Percentiles rank a stretch among this genome's conserved stretches.
These are phyloP conservation scores for Aspergillus hiratsukae DNA, from an alignment of 2,329 filamentous ascomycete species.

Conservation along the genomic window DNA sequence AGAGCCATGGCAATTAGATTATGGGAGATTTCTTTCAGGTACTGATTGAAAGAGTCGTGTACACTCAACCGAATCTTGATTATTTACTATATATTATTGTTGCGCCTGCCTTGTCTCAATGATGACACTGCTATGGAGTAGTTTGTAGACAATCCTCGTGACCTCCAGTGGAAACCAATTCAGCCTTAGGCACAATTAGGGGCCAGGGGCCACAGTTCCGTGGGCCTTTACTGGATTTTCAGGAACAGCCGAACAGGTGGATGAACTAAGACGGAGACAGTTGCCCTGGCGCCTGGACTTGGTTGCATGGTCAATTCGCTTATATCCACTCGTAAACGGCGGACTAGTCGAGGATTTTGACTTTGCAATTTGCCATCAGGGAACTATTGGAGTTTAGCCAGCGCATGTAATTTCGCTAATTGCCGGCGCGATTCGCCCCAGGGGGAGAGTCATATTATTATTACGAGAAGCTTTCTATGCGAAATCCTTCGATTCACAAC, in stretches of 20 bases:
- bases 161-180: not conserved
- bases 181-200: not conserved
- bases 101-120: not conserved
- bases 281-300: no score
- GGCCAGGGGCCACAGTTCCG: not conserved
- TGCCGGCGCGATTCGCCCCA: not conserved
- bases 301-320: not conserved
- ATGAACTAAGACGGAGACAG: not conserved
- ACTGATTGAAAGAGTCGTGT: not conserved
- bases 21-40: not conserved
- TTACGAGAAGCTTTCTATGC: not conserved
- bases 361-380: not conserved
- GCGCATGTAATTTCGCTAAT: not conserved
- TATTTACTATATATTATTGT: not conserved
- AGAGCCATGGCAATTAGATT: not conserved
- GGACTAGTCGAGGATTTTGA: not conserved
- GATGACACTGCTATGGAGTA: not conserved
- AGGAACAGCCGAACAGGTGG: slow-evolving; percentile 1
- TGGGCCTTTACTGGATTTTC: slow-evolving; percentile 1
- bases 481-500: not conserved
- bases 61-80: not conserved
- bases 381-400: not conserved
- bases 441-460: not conserved
- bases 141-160: not conserved
- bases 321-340: not conserved